Conservation (phyloP, 1,139 yeast genomes). For the Wickerhamiella infanticola region DNA sequence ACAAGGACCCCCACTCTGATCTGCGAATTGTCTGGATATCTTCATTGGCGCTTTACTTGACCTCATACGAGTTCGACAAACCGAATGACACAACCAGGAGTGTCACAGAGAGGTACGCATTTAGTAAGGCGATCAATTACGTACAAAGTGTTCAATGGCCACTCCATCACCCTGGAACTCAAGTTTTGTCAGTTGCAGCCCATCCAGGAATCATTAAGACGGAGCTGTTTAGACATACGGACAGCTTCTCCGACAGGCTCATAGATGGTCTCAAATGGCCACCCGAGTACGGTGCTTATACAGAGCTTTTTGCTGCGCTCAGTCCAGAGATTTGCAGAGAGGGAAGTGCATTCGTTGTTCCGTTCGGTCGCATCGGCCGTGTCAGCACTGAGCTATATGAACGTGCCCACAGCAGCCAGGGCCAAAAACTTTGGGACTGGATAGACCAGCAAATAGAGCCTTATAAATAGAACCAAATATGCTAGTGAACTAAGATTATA, state of each 20-base stretch:
- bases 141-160: slow-evolving; percentile 33
- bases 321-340: slow-evolving; percentile 24
- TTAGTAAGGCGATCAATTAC: slow-evolving; percentile 34
- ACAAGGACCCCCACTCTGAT: slow-evolving; percentile 7
- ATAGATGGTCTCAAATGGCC: slow-evolving; percentile 16
- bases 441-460: neutral
- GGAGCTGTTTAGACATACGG: slow-evolving; percentile 26
- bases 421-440: slow-evolving; percentile 22
- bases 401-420: slow-evolving; percentile 21
- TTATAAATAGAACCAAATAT: neutral
- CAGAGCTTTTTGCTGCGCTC: slow-evolving; percentile 31
- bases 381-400: slow-evolving; percentile 21
- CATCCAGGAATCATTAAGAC: slow-evolving; percentile 36
- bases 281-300: slow-evolving; percentile 29
- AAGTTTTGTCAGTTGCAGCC: slow-evolving; percentile 28
- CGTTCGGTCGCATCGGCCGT: slow-evolving; percentile 24
- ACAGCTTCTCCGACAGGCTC: slow-evolving; percentile 7
- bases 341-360: slow-evolving; percentile 20
- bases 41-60: slow-evolving; percentile 27
- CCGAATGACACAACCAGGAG: slow-evolving; percentile 3
- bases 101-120: slow-evolving; percentile 25
- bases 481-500: too few relatives aligned
- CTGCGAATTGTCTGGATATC: slow-evolving; percentile 34
- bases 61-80: slow-evolving; percentile 17
- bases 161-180: slow-evolving; percentile 22